A percentile compares a stretch with the other conserved stretches of the same genome.
phyloP scores from a whole-genome alignment of 139 green algal species.

The Dunaliella primolecta region DNA sequence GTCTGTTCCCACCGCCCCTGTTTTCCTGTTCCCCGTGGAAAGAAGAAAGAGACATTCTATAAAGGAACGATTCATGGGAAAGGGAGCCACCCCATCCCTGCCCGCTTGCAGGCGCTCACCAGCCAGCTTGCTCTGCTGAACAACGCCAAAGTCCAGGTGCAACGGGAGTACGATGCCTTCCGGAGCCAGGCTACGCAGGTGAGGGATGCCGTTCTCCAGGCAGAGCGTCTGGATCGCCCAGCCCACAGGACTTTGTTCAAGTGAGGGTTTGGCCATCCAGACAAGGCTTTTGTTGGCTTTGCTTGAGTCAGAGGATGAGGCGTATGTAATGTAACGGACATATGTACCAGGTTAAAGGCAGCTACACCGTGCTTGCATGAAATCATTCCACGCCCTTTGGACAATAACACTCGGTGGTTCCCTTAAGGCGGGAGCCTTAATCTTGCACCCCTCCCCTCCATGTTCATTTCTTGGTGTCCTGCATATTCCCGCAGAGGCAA shows the following conservation, averaged over 20 bases:
- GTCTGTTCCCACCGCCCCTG: too few relatives aligned
- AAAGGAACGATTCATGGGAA: background rate
- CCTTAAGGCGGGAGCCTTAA: too few relatives aligned
- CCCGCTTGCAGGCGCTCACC: conserved; percentile 32
- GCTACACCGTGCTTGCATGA: too few relatives aligned
- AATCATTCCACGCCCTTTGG: too few relatives aligned
- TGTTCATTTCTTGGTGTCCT: too few relatives aligned
- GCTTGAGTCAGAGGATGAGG: too few relatives aligned
- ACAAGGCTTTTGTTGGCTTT: background rate
- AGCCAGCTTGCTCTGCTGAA: conserved; percentile 40
- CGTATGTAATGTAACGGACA: too few relatives aligned
- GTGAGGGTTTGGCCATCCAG: background rate
- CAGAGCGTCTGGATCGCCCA: background rate
- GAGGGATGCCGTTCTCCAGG: background rate
- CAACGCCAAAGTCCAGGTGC: conserved; percentile 47
- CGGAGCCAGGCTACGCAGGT: conserved; percentile 42
- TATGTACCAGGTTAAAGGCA: too few relatives aligned
- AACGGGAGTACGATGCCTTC: conserved; percentile 56
- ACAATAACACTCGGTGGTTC: too few relatives aligned
- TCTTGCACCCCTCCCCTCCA: too few relatives aligned
- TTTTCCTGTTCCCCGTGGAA: too few relatives aligned
- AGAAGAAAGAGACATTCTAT: background rate
- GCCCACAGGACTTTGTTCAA: background rate
- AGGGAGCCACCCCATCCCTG: background rate
- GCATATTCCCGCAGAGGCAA: too few relatives aligned